Conservation (phyloP, 2,329 filamentous ascomycete species). For the Sporothrix pallida region DNA sequence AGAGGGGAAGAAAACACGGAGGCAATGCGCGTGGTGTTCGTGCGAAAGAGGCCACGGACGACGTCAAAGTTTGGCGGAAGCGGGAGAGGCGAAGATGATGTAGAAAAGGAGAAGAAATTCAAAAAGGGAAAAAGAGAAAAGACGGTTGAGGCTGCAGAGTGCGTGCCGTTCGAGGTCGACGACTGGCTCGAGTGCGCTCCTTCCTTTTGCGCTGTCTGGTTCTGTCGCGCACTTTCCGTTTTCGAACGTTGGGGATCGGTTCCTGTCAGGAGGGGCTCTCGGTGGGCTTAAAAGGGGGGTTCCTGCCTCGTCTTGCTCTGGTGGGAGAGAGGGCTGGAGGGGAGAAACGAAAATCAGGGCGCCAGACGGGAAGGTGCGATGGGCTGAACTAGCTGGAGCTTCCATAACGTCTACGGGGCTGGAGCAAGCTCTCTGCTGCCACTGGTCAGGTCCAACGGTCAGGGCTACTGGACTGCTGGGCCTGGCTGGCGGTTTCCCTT, state of each 20-base stretch:
- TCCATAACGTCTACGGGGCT: slow-evolving; percentile 13
- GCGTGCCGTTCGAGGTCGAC: slow-evolving; percentile 24
- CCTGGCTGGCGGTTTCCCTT: slow-evolving; percentile 30
- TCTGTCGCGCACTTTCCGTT: slow-evolving; percentile 20
- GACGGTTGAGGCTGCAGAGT: neutral
- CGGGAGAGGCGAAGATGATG: slow-evolving; percentile 3
- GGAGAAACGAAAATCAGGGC: neutral
- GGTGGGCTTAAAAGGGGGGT: slow-evolving; percentile 16
- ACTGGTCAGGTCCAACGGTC: slow-evolving; percentile 3
- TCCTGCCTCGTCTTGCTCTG: neutral
- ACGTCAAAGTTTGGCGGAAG: neutral
- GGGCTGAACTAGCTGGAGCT: slow-evolving; percentile 5
- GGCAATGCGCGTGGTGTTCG: slow-evolving; percentile 20
- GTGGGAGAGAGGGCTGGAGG: neutral
- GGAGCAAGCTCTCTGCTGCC: neutral
- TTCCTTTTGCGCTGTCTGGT: slow-evolving; percentile 4
- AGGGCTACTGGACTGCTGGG: slow-evolving; percentile 8
- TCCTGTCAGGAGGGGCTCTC: slow-evolving; percentile 26
- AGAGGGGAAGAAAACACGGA: neutral
- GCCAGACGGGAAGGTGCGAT: slow-evolving; percentile 13
- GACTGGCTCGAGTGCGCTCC: slow-evolving; percentile 17
- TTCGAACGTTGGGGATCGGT: slow-evolving; percentile 24
- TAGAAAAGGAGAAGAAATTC: slow-evolving; percentile 9
- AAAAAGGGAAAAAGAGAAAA: neutral
- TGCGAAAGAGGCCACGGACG: neutral